These are phyloP conservation scores for Cubamyces lactineus DNA, from an alignment of 768 basidiomycete genomes.

Conservation along the genomic window DNA sequence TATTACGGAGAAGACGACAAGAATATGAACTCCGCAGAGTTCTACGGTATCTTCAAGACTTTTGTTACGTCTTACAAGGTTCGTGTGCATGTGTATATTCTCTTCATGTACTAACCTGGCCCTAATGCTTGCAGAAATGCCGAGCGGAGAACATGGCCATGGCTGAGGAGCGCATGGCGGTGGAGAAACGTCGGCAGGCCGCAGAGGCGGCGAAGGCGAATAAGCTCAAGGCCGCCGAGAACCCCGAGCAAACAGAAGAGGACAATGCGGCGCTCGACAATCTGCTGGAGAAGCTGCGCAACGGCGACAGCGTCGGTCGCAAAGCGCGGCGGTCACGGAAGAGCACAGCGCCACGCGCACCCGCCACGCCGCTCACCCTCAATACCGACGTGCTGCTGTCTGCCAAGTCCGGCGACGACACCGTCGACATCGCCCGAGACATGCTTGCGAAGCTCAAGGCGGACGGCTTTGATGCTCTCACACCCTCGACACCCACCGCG, in stretches of 20 bases:
- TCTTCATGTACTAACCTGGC: background rate
- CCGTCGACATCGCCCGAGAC: slow-evolving; percentile 66
- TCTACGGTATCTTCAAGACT: slow-evolving; percentile 96
- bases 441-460: slow-evolving; percentile 78
- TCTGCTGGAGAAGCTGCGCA: slow-evolving; percentile 70
- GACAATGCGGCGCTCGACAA: slow-evolving; percentile 66
- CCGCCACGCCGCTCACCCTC: slow-evolving; percentile 39
- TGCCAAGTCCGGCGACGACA: slow-evolving; percentile 40
- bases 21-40: slow-evolving; percentile 84
- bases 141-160: slow-evolving; percentile 75
- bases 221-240: slow-evolving; percentile 53
- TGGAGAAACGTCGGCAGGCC: slow-evolving; percentile 70
- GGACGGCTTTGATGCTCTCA: slow-evolving; percentile 37
- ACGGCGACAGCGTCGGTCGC: slow-evolving; percentile 66
- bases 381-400: slow-evolving; percentile 37
- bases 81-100: background rate
- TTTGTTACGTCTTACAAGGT: slow-evolving; percentile 94
- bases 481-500: slow-evolving; percentile 28
- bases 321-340: slow-evolving; percentile 54
- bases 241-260: slow-evolving; percentile 48
- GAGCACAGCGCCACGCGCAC: slow-evolving; percentile 38
- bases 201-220: slow-evolving; percentile 64
- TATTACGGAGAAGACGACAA: slow-evolving; percentile 96
- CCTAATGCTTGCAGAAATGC: slow-evolving; percentile 67
- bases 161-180: slow-evolving; percentile 68